Conservation (phyloP, 1,139 yeast species). For the Yamadazyma dendronema region DNA sequence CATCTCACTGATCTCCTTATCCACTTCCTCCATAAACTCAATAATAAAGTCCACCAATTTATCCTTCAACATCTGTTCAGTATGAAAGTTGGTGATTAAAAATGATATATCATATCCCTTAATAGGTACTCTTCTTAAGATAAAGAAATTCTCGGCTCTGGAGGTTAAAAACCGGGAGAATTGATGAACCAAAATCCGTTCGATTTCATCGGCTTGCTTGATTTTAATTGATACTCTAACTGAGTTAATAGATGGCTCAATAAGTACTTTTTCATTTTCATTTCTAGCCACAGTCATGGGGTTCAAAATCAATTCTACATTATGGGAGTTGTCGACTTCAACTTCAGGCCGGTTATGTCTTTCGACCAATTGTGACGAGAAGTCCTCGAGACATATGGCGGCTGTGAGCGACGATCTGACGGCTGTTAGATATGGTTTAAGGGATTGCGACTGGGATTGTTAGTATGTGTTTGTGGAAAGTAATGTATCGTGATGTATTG, state of each 20-base stretch:
- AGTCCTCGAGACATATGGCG: slow-evolving; percentile 91
- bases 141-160: slow-evolving; percentile 92
- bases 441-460: slow-evolving; percentile 78
- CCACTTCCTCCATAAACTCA: slow-evolving; percentile 99
- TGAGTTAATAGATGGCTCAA: slow-evolving; percentile 92
- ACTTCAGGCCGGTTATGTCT: slow-evolving; percentile 97
- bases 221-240: slow-evolving; percentile 86
- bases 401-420: slow-evolving; percentile 93
- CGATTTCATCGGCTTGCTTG: slow-evolving; percentile 97
- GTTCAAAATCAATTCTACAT: slow-evolving; percentile 81
- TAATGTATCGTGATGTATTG: neutral
- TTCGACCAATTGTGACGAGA: slow-evolving; percentile 92
- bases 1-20: slow-evolving; percentile 98
- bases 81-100: slow-evolving; percentile 88
- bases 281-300: slow-evolving; percentile 91
- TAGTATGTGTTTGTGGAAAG: slow-evolving; percentile 9
- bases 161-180: slow-evolving; percentile 91
- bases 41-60: slow-evolving; percentile 94
- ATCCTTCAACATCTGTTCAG: slow-evolving; percentile 93
- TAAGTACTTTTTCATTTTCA: slow-evolving; percentile 87
- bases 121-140: slow-evolving; percentile 87
- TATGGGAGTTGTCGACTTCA: slow-evolving; percentile 63
- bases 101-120: slow-evolving; percentile 92
- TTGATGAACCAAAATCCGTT: slow-evolving; percentile 87
- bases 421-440: slow-evolving; percentile 91